Evolutionary conservation across 805 yeast genomes (phyloP).

Genomic region (Pichia sporocuriosa): DNA sequence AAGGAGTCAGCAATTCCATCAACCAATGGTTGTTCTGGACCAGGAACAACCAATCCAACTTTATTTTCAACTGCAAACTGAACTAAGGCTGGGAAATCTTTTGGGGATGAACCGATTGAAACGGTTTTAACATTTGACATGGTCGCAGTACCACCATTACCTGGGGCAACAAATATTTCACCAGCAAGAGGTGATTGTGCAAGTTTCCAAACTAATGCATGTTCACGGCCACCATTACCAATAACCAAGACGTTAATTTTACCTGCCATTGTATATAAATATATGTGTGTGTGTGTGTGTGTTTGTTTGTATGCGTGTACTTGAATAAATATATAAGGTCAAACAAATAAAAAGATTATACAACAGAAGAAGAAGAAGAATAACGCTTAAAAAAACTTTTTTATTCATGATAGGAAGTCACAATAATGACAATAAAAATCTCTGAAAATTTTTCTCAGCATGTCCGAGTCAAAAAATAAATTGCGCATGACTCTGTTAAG

Average conservation of each 20-base stretch:
- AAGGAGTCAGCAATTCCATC: conserved; percentile 80
- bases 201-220: conserved; percentile 90
- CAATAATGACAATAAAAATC: no score
- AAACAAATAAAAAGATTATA: no score
- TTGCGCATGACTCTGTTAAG: no score
- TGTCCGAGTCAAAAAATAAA: no score
- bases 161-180: conserved; percentile 87
- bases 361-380: no score
- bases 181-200: conserved; percentile 68
- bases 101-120: conserved; percentile 55
- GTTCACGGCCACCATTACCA: conserved; percentile 99
- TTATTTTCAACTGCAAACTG: conserved; percentile 64
- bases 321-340: background rate
- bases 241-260: conserved; percentile 63
- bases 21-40: conserved; percentile 98
- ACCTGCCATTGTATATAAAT: conserved; percentile 10
- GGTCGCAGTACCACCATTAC: conserved; percentile 86
- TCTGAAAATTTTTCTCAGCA: no score
- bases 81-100: conserved; percentile 64
- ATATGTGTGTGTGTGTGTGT: background rate
- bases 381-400: no score
- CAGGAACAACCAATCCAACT: conserved; percentile 80
- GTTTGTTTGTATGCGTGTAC: background rate
- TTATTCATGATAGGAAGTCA: no score
- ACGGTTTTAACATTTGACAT: conserved; percentile 59